phyloP scores from a whole-genome alignment of 306 rosid species.

The Hippophae gyantsensis region DNA sequence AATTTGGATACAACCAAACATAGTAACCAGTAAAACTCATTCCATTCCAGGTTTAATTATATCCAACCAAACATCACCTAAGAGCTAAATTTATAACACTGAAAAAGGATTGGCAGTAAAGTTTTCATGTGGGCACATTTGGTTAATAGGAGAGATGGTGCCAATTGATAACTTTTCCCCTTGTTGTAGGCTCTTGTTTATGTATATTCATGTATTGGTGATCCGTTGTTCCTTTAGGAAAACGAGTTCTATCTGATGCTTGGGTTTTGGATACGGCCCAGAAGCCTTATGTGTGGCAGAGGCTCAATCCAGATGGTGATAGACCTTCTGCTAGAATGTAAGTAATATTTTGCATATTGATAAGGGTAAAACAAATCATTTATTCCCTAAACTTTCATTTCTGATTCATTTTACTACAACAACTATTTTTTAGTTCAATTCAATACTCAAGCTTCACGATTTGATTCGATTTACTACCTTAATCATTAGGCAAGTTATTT shows the following conservation, averaged over 20 bases:
- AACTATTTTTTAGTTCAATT: no score
- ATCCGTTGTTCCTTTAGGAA: constrained; percentile 41
- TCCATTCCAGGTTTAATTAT: no score
- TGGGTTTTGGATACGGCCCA: constrained; percentile 98
- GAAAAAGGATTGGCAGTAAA: no score
- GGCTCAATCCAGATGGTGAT: constrained; percentile 90
- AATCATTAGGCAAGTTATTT: no score
- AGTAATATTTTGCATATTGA: constrained; percentile 30
- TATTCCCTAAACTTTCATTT: background rate
- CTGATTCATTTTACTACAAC: background rate
- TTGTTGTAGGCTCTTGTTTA: constrained; percentile 13
- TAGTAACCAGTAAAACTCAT: no score
- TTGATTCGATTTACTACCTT: no score
- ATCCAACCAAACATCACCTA: no score
- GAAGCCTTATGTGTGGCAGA: constrained; percentile 92
- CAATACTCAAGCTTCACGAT: no score
- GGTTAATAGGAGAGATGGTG: no score
- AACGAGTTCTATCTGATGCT: constrained; percentile 84
- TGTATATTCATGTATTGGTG: constrained; percentile 12
- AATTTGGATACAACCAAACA: no score
- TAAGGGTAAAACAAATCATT: constrained; percentile 4
- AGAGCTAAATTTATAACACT: no score
- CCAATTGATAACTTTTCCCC: constrained; percentile 1
- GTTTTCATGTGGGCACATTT: no score
- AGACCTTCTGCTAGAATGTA: constrained; percentile 98